Base-by-base conservation (phyloP, 2,329 filamentous ascomycete genomes). In the Pyrenochaeta sp. region DNA sequence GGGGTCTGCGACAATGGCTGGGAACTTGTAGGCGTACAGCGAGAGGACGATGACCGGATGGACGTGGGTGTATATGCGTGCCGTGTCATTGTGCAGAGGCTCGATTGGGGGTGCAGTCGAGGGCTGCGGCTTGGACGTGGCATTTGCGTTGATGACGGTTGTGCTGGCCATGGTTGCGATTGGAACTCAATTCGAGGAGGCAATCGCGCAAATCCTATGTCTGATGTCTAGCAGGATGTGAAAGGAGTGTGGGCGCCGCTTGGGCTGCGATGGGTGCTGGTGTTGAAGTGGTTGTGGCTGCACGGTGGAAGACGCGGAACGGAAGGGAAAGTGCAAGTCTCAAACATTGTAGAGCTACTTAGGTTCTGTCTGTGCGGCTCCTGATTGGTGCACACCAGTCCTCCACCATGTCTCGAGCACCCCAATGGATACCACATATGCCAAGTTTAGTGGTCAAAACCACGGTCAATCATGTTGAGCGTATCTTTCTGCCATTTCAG, bases 41-140 rank as follows among this genome's bases (percentile, higher is more conserved):
- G 79, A 80, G 20, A 89, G 78, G 20, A 95, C 77, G 8, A 90
- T 71, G 18, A 80, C 71, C 0, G 89, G 86, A 56, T 95, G 88
- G 14, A 84, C 69, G 61, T 89, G 79, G 9, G 86, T 82, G 63
- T 87, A 81, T 15, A 80, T 66, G 36, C 72, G 76, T 2, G 82
- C 78, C 14, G 74, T 51, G n/a, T 74, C 64, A 17, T 72, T 78
- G 19, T 75, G 61, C 34, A 81, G 72, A 48, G 78, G 71, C 40
- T 74, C 69, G 47, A 81, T 72, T 23, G 80, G 75, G 17, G 50
- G 44, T n/a, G 66, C 54, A 4, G 41, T 41, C 9, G 60, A 53
- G 8, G 60, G 41, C 19, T 55, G 60, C 6, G 56, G 52, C 46
- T 56, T 61, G 19, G 53, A 41, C 8, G 47, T 44, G 22, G 54